Conservation (phyloP, 2,329 filamentous ascomycete species). For the Elsinoe batatas region DNA sequence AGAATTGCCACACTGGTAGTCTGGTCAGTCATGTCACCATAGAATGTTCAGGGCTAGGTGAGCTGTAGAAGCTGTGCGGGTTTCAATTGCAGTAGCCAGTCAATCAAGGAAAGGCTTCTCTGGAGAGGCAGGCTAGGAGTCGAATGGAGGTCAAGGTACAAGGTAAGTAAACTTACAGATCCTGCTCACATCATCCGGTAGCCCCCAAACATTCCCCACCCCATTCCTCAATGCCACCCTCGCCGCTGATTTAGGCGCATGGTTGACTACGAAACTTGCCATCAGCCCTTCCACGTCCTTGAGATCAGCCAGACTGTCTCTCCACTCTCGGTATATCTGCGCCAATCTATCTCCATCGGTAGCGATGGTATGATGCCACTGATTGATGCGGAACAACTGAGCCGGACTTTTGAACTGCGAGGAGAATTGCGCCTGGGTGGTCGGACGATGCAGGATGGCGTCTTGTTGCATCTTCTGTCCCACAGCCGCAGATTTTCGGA, state of each 20-base stretch:
- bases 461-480: no score
- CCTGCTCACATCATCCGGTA: neutral
- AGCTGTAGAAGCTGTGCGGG: no score
- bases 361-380: neutral
- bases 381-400: neutral
- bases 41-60: no score
- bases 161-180: neutral
- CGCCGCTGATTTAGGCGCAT: neutral
- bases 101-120: no score
- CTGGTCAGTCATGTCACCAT: neutral
- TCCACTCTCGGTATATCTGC: neutral
- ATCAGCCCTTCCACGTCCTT: neutral
- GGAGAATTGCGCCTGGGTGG: no score
- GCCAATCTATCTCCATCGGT: neutral
- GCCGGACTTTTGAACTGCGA: no score
- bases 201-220: neutral
- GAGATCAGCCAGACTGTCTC: neutral
- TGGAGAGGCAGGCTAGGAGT: no score
- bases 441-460: no score
- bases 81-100: no score
- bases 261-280: neutral
- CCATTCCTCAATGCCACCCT: neutral
- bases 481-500: no score
- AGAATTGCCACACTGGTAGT: neutral
- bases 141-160: no score